Conservation (phyloP, 2,329 filamentous ascomycete genomes). For the Penicillium digitatum region DNA sequence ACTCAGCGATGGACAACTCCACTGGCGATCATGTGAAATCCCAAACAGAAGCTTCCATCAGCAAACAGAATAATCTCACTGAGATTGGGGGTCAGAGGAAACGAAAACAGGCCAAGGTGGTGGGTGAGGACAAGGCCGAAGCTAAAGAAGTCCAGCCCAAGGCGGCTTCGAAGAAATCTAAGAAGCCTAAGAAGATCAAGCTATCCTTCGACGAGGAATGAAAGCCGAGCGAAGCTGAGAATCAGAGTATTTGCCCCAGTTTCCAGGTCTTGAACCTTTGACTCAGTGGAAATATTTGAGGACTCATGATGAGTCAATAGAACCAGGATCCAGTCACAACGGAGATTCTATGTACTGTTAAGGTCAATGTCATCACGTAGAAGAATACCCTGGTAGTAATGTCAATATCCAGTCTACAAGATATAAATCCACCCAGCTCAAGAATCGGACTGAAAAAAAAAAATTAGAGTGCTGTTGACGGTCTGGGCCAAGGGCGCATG, state of each 20-base stretch:
- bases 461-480: slow-evolving; percentile 1
- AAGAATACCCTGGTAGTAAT: background rate
- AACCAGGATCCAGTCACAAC: background rate
- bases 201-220: slow-evolving; percentile 44
- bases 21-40: slow-evolving; percentile 13
- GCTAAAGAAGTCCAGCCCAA: slow-evolving; percentile 23
- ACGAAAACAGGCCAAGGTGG: slow-evolving; percentile 41
- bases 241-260: background rate
- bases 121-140: slow-evolving; percentile 35
- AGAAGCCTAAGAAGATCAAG: slow-evolving; percentile 47
- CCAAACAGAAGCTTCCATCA: slow-evolving; percentile 10
- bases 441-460: background rate
- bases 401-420: background rate
- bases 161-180: slow-evolving; percentile 32
- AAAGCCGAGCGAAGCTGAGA: background rate
- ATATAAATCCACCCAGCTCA: background rate
- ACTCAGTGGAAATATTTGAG: background rate
- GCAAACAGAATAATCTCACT: slow-evolving; percentile 37
- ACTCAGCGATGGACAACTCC: slow-evolving; percentile 12
- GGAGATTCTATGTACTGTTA: background rate
- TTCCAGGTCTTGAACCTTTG: background rate
- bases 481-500: background rate
- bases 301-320: slow-evolving; percentile 22
- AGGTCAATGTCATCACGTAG: background rate
- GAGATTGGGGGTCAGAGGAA: slow-evolving; percentile 43